Base-by-base conservation (phyloP, 176 grass and related monocot species). In the Oryza officinalis region DNA sequence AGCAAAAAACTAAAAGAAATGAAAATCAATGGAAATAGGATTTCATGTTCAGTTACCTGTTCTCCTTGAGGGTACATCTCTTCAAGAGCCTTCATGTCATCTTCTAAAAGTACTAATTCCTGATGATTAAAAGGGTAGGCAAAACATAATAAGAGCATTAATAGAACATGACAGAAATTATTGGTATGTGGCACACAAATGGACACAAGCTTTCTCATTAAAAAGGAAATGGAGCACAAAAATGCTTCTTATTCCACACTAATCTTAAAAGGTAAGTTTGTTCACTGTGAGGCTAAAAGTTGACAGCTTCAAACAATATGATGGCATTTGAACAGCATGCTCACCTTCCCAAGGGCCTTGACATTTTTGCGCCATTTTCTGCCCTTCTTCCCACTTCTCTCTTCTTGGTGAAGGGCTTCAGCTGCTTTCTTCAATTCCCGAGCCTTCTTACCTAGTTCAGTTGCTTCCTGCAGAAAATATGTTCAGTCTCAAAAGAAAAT, bases 41-140 rank as follows among this genome's bases (percentile, higher is more conserved):
- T 69, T 69, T 43, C 23, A 31, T 18, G 17, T 73, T 14, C 8
- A 47, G 32, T 81, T 54, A 96, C 97, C 92, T 96, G 6, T 66
- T 99, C 97, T 81, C 97, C 97, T 88, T 99, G 97, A 82, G 97
- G 97, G 80, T 99, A 99, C 97, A 99, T 99, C 91, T 99, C 97
- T 77, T 99, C 97, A 66, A 99, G 84, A 77, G 93, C 93, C 79
- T 94, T 90, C 88, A 89, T 91, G 74, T 99, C 97, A 81, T 99
- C 88, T 90, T 99, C 97, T 71, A 99, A 76, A 73, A 99, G 91
- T 83, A 96, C 71, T 61, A 96, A 77, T 37, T 99, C 97, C 97
- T 99, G 80, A 46, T 74, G 37, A 83, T 89, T 46, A 32, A 73
- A 70, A 76, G 3, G 22, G 27, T 28, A 28, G 59, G 17, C 37